Base-by-base conservation (phyloP, 441 rosid species). In the Eutrema salsugineum region DNA sequence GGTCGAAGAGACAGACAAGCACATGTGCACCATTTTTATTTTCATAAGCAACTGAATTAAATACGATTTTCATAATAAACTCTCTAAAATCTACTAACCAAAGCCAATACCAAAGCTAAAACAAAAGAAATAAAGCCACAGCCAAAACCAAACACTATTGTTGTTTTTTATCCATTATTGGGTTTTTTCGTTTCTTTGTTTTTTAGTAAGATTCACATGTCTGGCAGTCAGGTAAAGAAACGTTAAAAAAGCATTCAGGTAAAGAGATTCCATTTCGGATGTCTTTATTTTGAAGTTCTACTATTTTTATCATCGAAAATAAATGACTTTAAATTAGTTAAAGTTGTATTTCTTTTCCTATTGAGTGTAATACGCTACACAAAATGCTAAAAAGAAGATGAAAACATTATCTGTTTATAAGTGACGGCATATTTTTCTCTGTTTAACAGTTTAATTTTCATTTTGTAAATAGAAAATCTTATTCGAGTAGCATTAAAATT, bases 11-110 rank as follows among this genome's bases (percentile, higher is more conserved):
- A 66, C 67, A 66, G 61, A 65, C 60, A 58, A 39, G 72, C 67
- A 40, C 77, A 73, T 73, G 67, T 73, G 77, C 67, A 66, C 55
- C 54, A 60, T 20, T 42, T 38, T 56, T n/a, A n/a, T 42, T 43
- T 2, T 61, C 51, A 22, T 38, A 48, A 47, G 14, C 14, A 47
- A 47, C 6, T 27, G 16, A 51, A 27, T 51, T 11, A 14, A 27
- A 14, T 51, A 6, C 17, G 10, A 51, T n/a, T n/a, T n/a, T n/a
- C n/a, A n/a, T n/a, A n/a, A n/a, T n/a, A n/a, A n/a, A n/a, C n/a
- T n/a, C n/a, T n/a, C n/a, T n/a, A 51, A 51, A 38, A 49, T 50
- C 56, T 12, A n/a, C 49, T 11, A 50, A 10, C 60, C 35, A 39
- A 22, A 12, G 8, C 28, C 17, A 1, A 30, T 30, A 8, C 54